phyloP scores from a whole-genome alignment of 257 asterid genomes.

The Ilex aquifolium region DNA sequence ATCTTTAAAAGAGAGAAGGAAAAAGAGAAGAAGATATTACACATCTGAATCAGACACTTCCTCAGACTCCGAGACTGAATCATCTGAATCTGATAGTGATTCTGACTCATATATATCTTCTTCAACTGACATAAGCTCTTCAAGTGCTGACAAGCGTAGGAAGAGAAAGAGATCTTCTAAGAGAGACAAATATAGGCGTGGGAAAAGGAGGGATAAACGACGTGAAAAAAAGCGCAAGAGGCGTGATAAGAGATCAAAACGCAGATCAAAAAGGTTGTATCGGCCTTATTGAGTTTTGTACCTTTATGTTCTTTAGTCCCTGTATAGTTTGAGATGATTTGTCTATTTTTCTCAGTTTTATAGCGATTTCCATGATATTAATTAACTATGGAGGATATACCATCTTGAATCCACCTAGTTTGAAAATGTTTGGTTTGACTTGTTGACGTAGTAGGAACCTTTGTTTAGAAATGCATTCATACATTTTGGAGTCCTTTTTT shows the following conservation, averaged over 20 bases:
- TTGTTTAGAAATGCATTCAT: too few relatives aligned
- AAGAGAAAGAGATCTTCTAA: slow-evolving; percentile 74
- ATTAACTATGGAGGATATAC: too few relatives aligned
- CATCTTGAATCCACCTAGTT: too few relatives aligned
- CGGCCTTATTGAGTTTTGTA: background rate
- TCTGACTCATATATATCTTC: slow-evolving; percentile 60
- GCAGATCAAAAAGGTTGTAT: slow-evolving; percentile 64
- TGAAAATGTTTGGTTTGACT: too few relatives aligned
- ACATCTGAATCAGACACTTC: slow-evolving; percentile 86
- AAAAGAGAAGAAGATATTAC: slow-evolving; percentile 63
- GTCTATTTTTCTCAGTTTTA: background rate
- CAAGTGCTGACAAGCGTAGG: slow-evolving; percentile 75
- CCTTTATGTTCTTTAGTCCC: background rate
- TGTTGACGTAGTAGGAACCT: too few relatives aligned
- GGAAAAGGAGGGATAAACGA: slow-evolving; percentile 61
- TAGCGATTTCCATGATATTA: too few relatives aligned
- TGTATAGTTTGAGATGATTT: background rate
- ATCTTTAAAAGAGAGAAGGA: slow-evolving; percentile 65
- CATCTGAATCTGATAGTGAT: slow-evolving; percentile 83
- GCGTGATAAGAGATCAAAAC: slow-evolving; percentile 75
- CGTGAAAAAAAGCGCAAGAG: slow-evolving; percentile 77
- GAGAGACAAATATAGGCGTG: slow-evolving; percentile 65
- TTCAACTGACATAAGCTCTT: slow-evolving; percentile 71
- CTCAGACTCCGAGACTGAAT: slow-evolving; percentile 57
- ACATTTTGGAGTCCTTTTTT: too few relatives aligned